These are phyloP conservation scores for Acanthamoeba lenticulata DNA, from an alignment of 208 protist species.

Conservation along the genomic window DNA sequence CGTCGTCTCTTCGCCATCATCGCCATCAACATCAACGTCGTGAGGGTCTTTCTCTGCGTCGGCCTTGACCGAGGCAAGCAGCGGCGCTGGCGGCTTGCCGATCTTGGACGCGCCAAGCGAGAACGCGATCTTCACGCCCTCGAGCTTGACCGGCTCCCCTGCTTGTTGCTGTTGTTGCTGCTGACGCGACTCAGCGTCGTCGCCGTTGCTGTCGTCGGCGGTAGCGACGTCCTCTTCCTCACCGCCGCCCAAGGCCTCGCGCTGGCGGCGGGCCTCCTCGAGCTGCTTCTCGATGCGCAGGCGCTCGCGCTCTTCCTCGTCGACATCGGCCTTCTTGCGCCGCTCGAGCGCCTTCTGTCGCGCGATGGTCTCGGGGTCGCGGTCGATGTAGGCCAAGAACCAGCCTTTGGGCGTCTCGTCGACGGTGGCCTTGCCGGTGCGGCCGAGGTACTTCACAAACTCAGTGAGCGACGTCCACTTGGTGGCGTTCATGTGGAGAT, in stretches of 20 bases:
- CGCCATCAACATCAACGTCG: neutral
- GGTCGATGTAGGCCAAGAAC: constrained; percentile 89
- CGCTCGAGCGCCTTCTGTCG: constrained; percentile 63
- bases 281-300: constrained; percentile 71
- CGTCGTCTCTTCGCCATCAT: constrained; percentile 19
- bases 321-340: constrained; percentile 71
- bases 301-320: constrained; percentile 77
- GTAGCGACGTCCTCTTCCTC: constrained; percentile 44
- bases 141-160: neutral
- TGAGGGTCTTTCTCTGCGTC: neutral
- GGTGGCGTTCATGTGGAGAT: constrained; percentile 91
- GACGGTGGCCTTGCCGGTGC: constrained; percentile 83
- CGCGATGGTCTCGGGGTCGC: constrained; percentile 82
- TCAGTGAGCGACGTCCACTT: constrained; percentile 87
- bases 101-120: neutral
- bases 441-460: constrained; percentile 90
- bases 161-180: neutral
- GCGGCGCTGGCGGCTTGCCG: neutral
- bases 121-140: constrained; percentile 47
- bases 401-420: constrained; percentile 90
- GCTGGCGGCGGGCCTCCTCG: constrained; percentile 22
- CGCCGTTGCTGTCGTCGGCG: neutral
- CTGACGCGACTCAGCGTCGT: neutral
- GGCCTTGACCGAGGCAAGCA: neutral
- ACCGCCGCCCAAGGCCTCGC: neutral